These are phyloP conservation scores for Colletotrichum sp. DNA, from an alignment of 2,329 filamentous ascomycete genomes.

Conservation along the genomic window DNA sequence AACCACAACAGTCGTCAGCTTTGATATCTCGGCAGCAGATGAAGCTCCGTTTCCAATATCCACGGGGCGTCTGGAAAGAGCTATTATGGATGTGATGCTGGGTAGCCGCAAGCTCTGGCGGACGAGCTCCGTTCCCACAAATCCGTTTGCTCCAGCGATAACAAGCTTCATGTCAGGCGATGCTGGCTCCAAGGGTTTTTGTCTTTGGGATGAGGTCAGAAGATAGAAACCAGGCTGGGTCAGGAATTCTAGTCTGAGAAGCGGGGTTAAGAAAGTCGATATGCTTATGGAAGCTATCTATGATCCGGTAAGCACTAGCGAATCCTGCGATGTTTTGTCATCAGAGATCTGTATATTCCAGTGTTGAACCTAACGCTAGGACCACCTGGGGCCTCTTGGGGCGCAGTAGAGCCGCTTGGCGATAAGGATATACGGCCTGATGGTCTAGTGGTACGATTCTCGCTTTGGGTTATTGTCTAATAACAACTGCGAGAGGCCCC, in stretches of 20 bases:
- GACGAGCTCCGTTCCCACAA: constrained; percentile 46
- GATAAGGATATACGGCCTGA: not conserved
- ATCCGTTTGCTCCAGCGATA: constrained; percentile 46
- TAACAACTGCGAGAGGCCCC: not conserved
- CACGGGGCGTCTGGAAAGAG: constrained; percentile 42
- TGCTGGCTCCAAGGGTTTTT: constrained; percentile 8
- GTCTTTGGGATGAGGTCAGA: not conserved
- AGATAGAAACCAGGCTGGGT: not conserved
- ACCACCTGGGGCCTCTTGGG: not conserved
- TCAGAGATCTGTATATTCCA: not conserved
- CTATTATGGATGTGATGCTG: constrained; percentile 44
- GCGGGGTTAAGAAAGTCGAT: not conserved
- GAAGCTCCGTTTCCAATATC: not conserved
- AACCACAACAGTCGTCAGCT: constrained; percentile 38
- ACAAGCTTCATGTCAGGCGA: constrained; percentile 47
- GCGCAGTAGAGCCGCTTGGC: not conserved
- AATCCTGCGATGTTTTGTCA: not conserved
- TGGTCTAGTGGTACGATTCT: not conserved
- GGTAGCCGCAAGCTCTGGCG: constrained; percentile 43
- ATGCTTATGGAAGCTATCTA: not conserved
- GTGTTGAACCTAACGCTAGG: not conserved
- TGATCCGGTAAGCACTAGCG: not conserved
- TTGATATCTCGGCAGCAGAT: not conserved
- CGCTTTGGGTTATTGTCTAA: not conserved
- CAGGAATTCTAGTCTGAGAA: not conserved